A percentile compares a stretch with the other conserved stretches of the same genome.
Conservation (phyloP, 2,329 filamentous ascomycete species). For the Exophiala mesophila region DNA sequence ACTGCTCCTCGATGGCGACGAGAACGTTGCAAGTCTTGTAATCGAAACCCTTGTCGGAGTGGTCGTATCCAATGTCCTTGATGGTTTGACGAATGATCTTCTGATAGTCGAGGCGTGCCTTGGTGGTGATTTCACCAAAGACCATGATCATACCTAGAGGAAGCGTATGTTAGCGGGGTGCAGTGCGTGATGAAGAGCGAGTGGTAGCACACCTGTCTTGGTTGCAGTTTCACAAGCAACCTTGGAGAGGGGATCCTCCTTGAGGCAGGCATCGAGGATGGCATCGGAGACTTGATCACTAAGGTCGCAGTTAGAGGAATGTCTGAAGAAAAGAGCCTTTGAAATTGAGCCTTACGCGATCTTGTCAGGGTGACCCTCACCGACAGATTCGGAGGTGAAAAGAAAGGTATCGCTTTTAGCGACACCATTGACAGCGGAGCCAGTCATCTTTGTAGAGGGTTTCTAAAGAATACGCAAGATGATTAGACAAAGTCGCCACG, state of each 20-base stretch:
- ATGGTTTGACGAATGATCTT: constrained; percentile 90
- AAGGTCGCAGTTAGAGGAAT: constrained; percentile 17
- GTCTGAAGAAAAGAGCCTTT: no score
- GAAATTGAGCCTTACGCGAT: constrained; percentile 77
- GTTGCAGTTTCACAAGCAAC: constrained; percentile 98
- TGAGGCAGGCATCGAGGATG: constrained; percentile 94
- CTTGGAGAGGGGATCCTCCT: constrained; percentile 94
- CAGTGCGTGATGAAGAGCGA: not conserved
- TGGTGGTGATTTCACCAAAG: constrained; percentile 97
- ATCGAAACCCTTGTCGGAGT: constrained; percentile 96
- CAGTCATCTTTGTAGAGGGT: constrained; percentile 23
- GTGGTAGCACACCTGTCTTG: constrained; percentile 79
- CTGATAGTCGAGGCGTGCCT: constrained; percentile 94
- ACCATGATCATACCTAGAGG: constrained; percentile 82
- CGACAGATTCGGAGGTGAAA: constrained; percentile 86
- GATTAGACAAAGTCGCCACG: no score
- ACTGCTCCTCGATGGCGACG: constrained; percentile 98
- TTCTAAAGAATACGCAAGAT: no score
- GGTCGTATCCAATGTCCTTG: constrained; percentile 98
- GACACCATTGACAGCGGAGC: constrained; percentile 19
- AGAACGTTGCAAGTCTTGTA: constrained; percentile 99
- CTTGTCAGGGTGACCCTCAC: constrained; percentile 92
- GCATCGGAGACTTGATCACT: constrained; percentile 97
- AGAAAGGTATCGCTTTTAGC: constrained; percentile 66
- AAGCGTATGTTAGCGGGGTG: constrained; percentile 11